Conservation (phyloP, 2,329 filamentous ascomycete genomes). For the Knoxdaviesia capensis region DNA sequence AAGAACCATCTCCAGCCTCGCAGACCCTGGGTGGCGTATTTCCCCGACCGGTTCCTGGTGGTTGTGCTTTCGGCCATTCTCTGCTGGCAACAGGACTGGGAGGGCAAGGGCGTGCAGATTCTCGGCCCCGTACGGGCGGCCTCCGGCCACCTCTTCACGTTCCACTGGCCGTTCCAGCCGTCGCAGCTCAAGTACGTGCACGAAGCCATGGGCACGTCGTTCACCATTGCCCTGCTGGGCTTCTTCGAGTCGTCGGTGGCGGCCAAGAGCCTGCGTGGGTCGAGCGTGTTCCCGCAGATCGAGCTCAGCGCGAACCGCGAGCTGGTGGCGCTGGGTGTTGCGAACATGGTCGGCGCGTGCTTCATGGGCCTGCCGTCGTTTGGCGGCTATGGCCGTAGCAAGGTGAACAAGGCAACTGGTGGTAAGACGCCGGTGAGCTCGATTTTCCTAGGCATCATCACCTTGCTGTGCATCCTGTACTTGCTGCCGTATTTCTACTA, state of each 20-base stretch:
- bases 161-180: slow-evolving; percentile 68
- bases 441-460: slow-evolving; percentile 66
- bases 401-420: slow-evolving; percentile 83
- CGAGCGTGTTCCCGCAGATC: slow-evolving; percentile 55
- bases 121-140: slow-evolving; percentile 63
- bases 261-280: slow-evolving; percentile 66
- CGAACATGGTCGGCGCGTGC: slow-evolving; percentile 77
- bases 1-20: slow-evolving; percentile 66
- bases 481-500: slow-evolving; percentile 87
- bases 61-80: slow-evolving; percentile 71
- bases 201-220: slow-evolving; percentile 74
- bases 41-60: slow-evolving; percentile 80
- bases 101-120: slow-evolving; percentile 59
- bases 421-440: slow-evolving; percentile 88
- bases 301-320: slow-evolving; percentile 80
- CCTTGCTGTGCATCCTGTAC: slow-evolving; percentile 61
- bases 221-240: slow-evolving; percentile 84
- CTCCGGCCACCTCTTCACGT: slow-evolving; percentile 52
- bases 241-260: slow-evolving; percentile 97
- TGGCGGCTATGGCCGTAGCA: slow-evolving; percentile 88
- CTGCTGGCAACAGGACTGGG: slow-evolving; percentile 59
- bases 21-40: slow-evolving; percentile 63
- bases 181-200: slow-evolving; percentile 65
- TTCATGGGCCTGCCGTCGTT: slow-evolving; percentile 90
- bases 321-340: slow-evolving; percentile 73